Base-by-base conservation (phyloP, 1,139 yeast species). In the Saccharomycopsis hybrid region DNA sequence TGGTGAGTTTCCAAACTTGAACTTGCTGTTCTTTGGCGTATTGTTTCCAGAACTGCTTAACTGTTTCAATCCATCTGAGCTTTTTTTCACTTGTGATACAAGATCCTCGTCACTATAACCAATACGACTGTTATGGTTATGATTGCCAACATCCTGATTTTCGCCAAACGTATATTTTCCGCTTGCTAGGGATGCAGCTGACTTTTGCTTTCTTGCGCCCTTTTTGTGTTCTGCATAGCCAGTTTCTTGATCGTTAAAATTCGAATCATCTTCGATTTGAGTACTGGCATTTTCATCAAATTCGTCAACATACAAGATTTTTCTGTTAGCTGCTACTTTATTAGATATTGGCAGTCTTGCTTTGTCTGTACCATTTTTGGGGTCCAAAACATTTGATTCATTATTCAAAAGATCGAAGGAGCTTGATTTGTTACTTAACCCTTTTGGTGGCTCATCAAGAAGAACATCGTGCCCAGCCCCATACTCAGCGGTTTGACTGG, bases 281-380 rank as follows among this genome's bases (percentile, higher is more conserved):
- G 9, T 28, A 30, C 54, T 51, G 25, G 55, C 49, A 25, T 55
- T 56, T 1, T 56, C 55, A 40, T 56, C 58, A 13, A 51, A 53
- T 13, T 46, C 48, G 27, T 62, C 67, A 37, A 64, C 52, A 4
- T 62, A 58, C 13, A 61, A 59, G 3, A 65, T 67, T 43, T 63
- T 61, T 49, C 69, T 56, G 46, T 65, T 58, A 11, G 52, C 46
- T 7, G 61, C 58, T 7, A 54, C 57, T 18, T 62, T 60, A 3
- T 59, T 56, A 28, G 46, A 55, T 11, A 41, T 38, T 3, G 52
- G 37, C 18, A 50, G 45, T 31, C 52, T 25, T 11, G 5, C 41
- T 11, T 27, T 31, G n/a, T 9, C 13, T 9, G 33, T 13, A 32
- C 13, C 25, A n/a, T 5, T 28, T 9, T 7, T 5, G 25, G 39